Base-by-base conservation (phyloP, 2,329 filamentous ascomycete species). In the Neospermospora avenae region DNA sequence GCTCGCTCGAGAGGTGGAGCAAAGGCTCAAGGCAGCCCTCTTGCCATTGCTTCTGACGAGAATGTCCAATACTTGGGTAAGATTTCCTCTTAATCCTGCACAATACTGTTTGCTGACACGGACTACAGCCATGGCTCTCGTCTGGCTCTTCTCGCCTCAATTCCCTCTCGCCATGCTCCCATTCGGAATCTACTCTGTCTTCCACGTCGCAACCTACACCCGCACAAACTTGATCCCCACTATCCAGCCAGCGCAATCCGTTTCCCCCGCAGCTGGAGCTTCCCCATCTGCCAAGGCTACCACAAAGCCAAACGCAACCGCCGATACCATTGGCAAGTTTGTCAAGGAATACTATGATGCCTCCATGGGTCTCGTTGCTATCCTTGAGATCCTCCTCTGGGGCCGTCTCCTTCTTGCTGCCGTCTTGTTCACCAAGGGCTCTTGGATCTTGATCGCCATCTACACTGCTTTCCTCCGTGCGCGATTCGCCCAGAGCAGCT, bases 261-360 rank as follows among this genome's bases (percentile, higher is more conserved):
- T 79, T 37, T 76, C 83, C 37, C 73, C 84, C 14, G 76, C 83
- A 41, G 80, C 83, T 44, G 79, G 81, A 55, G 77, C 82, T 56
- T 81, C 78, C 64, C 80, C 83, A 62, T 80, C 77, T 64, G 80
- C 82, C 62, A 88, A 85, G 78, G 78, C 80, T 35, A 82, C 82
- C 63, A 75, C 73, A 62, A 70, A 70, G 64, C 74, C 76, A 34
- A 77, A 77, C 68, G 83, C 81, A 75, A 77, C 92, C 59, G 87
- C 90, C 57, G 92, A 97, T 64, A 84, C 82, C 68, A 96, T 99
- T 75, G 92, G 92, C 69, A 83, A 83, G 71, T 99, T 99, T 72
- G 92, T 99, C 75, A 98, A 98, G 86, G 86, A 92, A 74, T 97
- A 98, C 84, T 99, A 99, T 74, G 95, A 99, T 75, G 79, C 85